phyloP scores from a whole-genome alignment of 2,329 filamentous ascomycete genomes.

The Fusarium clavum region DNA sequence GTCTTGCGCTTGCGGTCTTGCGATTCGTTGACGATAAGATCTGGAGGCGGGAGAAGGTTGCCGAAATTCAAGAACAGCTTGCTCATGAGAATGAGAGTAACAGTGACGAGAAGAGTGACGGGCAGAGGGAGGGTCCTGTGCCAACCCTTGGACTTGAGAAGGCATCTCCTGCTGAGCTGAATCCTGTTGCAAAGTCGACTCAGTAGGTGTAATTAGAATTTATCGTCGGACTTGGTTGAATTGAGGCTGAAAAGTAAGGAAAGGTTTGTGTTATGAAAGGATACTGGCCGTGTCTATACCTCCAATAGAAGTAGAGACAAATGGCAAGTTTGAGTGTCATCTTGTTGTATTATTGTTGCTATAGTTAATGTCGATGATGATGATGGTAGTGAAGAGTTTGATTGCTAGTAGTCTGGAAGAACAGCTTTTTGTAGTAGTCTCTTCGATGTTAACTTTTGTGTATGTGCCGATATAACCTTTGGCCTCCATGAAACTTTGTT shows the following conservation, averaged over 20 bases:
- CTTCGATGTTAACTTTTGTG: fast-evolving
- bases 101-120: constrained; percentile 27
- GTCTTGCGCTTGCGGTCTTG: constrained; percentile 54
- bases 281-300: not conserved
- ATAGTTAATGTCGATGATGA: not conserved
- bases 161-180: constrained; percentile 3
- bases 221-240: not conserved
- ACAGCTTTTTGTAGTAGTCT: not conserved
- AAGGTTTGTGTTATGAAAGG: not conserved
- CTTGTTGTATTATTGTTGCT: not conserved
- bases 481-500: not conserved
- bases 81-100: constrained; percentile 22
- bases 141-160: constrained; percentile 8
- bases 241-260: not conserved
- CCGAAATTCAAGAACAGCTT: constrained; percentile 11
- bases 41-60: constrained; percentile 31
- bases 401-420: not conserved
- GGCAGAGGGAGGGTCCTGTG: not conserved
- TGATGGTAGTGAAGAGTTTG: not conserved
- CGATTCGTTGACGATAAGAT: constrained; percentile 58
- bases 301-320: not conserved
- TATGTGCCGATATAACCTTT: not conserved
- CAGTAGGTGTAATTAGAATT: not conserved
- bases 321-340: not conserved
- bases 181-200: not conserved